Evolutionary conservation across 1,139 yeast genomes (phyloP), one percentile per base, ranked within the genome.

Genomic region (Debaryomycetaceae sp.): DNA sequence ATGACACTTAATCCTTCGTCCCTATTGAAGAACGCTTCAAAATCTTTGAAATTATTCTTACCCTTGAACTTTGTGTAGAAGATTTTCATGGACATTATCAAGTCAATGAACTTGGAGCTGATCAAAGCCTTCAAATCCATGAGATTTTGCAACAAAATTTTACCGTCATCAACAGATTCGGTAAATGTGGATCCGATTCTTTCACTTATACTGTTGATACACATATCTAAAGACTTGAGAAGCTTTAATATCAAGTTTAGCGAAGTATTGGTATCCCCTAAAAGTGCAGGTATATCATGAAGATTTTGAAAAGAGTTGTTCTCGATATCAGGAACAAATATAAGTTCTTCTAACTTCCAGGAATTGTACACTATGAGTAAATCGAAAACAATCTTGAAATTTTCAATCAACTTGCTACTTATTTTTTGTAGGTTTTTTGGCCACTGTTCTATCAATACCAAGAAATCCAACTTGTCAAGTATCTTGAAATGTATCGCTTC

Each of bases 281-380:
- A 59, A 2, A 53, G 46, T 5, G 39, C 39, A 13, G 50, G 49
- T 6, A 67, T 49, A 46, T 65, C 63, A 42, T 47, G 47, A 7
- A 43, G 46, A 41, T 60, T 63, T 5, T 40, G 38, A 13, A 53
- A 49, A 13, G 53, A 47, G 11, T 43, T 42, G 34, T 49, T 51
- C 13, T 51, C 54, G 8, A 14, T 37, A 5, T 44, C 38, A 2
- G 53, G 50, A 2, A 59, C 49, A 23, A 53, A 55, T 8, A 69
- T 55, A 20, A 70, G 53, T 36, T 57, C 60, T 43, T 72, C 76
- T 34, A 72, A 56, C 42, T 63, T 66, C 70, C 75, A 66, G 3
- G 75, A 65, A 6, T 59, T 52, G 0, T 62, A 45, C 4, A 63
- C 54, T 36, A 70, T 53, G 1, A 61, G 38, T 13, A 63, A 56